These are phyloP conservation scores for Clavispora carvajalis DNA, from an alignment of 805 yeast genomes.

Conservation along the genomic window DNA sequence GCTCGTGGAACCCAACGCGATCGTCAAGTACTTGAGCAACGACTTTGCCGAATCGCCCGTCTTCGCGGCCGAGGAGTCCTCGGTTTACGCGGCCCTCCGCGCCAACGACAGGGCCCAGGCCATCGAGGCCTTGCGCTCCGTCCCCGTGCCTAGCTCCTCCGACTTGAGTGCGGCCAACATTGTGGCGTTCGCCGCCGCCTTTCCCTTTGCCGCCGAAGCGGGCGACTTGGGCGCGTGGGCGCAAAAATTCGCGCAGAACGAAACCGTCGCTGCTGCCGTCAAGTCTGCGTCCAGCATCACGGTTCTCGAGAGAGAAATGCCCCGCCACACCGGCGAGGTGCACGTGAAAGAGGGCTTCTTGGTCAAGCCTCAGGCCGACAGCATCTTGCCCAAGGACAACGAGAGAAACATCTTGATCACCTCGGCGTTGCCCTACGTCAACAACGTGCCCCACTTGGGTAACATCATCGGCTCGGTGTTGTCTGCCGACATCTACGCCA, in stretches of 20 bases:
- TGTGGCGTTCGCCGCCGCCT: slow-evolving; percentile 55
- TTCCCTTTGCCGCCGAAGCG: slow-evolving; percentile 30
- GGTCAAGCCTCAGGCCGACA: slow-evolving; percentile 25
- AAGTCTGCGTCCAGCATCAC: slow-evolving; percentile 43
- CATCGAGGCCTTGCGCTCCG: slow-evolving; percentile 7
- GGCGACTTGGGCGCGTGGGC: slow-evolving; percentile 33
- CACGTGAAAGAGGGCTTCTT: slow-evolving; percentile 27
- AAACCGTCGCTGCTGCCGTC: slow-evolving; percentile 42
- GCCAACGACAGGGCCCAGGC: slow-evolving; percentile 23
- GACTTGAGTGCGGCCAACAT: slow-evolving; percentile 47
- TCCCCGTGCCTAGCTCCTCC: slow-evolving; percentile 15
- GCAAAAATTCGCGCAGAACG: slow-evolving; percentile 30
- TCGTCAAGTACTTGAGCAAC: slow-evolving; percentile 55
- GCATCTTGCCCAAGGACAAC: slow-evolving; percentile 53
- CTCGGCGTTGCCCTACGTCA: slow-evolving; percentile 96
- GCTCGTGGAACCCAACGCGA: slow-evolving; percentile 62
- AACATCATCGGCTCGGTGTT: slow-evolving; percentile 93
- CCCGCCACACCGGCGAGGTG: slow-evolving; percentile 35
- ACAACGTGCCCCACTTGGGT: slow-evolving; percentile 97
- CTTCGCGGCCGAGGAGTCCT: slow-evolving; percentile 40
- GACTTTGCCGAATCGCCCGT: slow-evolving; percentile 38
- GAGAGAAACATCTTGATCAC: slow-evolving; percentile 85
- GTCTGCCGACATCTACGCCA: slow-evolving; percentile 88
- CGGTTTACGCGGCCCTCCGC: slow-evolving; percentile 38
- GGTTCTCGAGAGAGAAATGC: slow-evolving; percentile 35